Percentiles rank a stretch among this genome's conserved stretches.
Evolutionary conservation across 306 rosid genomes (phyloP).

Genomic region (Vigna unguiculata): DNA sequence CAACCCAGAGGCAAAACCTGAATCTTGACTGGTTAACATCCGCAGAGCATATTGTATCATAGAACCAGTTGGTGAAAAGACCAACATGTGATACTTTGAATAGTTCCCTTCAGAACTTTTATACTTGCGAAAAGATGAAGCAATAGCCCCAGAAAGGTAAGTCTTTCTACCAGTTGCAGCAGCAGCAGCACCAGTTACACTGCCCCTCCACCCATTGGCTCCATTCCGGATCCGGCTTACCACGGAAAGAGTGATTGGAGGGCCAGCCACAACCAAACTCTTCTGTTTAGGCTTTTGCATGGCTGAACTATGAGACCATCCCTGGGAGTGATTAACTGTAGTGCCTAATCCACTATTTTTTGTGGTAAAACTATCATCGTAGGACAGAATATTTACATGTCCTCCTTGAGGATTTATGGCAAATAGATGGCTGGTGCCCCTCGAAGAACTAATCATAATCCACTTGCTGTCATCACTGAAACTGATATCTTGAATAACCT

Average conservation of each 20-base stretch:
- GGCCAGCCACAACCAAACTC: conserved; percentile 57
- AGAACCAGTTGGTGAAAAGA: conserved; percentile 84
- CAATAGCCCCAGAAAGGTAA: conserved; percentile 76
- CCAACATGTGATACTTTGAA: conserved; percentile 71
- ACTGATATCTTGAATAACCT: conserved; percentile 97
- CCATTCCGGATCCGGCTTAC: conserved; percentile 89
- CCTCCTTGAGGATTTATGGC: conserved; percentile 95
- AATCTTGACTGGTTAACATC: conserved; percentile 58
- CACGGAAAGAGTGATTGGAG: conserved; percentile 81
- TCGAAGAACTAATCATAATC: conserved; percentile 97
- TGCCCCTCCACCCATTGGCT: conserved; percentile 84
- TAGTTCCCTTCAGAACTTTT: conserved; percentile 63
- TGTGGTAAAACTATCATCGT: conserved; percentile 53
- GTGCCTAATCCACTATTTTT: conserved; percentile 57
- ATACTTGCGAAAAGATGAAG: conserved; percentile 76
- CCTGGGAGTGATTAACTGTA: conserved; percentile 49
- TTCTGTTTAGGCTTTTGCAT: conserved; percentile 62
- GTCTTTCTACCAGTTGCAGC: conserved; percentile 82
- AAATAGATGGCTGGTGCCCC: conserved; percentile 96
- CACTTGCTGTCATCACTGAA: conserved; percentile 96
- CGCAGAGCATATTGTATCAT: conserved; percentile 82
- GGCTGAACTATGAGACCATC: conserved; percentile 52
- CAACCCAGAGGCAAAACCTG: conserved; percentile 55
- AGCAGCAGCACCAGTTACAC: conserved; percentile 95
- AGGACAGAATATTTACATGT: conserved; percentile 62